Evolutionary conservation across 495 filamentous ascomycete species (phyloP).

Genomic region (Neurospora cerealis): DNA sequence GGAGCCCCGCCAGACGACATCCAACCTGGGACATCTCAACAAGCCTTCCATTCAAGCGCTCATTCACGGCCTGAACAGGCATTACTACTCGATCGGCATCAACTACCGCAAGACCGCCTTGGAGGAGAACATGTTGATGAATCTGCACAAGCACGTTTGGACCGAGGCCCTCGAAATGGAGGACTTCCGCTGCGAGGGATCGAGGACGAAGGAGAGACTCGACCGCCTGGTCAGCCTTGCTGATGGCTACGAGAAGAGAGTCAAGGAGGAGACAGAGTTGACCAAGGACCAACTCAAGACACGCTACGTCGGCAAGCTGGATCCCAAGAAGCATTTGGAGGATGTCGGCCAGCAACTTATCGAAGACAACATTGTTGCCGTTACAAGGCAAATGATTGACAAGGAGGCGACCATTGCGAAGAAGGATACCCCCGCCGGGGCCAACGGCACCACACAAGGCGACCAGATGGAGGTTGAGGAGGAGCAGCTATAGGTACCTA

Average conservation of each 20-base stretch:
- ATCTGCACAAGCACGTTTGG: conserved; percentile 98
- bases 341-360: conserved; percentile 92
- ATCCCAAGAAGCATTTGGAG: conserved; percentile 98
- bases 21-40: conserved; percentile 94
- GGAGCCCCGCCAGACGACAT: conserved; percentile 96
- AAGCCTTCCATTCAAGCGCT: conserved; percentile 99
- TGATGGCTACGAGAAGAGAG: conserved; percentile 95
- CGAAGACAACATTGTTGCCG: conserved; percentile 96
- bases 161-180: conserved; percentile 96
- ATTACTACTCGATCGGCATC: conserved; percentile 98
- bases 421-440: conserved; percentile 33
- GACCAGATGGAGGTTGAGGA: conserved; percentile 46
- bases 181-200: conserved; percentile 78
- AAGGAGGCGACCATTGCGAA: conserved; percentile 74
- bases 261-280: conserved; percentile 95
- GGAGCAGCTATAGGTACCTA: conserved; percentile 26
- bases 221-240: conserved; percentile 79
- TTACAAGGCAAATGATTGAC: conserved; percentile 97
- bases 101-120: conserved; percentile 95
- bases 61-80: conserved; percentile 93
- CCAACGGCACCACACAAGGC: conserved; percentile 47
- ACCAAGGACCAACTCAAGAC: conserved; percentile 98
- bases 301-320: conserved; percentile 95
- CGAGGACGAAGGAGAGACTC: conserved; percentile 74
- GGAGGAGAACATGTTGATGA: conserved; percentile 99